Evolutionary conservation across 1,284 basidiomycete species (phyloP).

Genomic region (Sporisorium scitamineum): DNA sequence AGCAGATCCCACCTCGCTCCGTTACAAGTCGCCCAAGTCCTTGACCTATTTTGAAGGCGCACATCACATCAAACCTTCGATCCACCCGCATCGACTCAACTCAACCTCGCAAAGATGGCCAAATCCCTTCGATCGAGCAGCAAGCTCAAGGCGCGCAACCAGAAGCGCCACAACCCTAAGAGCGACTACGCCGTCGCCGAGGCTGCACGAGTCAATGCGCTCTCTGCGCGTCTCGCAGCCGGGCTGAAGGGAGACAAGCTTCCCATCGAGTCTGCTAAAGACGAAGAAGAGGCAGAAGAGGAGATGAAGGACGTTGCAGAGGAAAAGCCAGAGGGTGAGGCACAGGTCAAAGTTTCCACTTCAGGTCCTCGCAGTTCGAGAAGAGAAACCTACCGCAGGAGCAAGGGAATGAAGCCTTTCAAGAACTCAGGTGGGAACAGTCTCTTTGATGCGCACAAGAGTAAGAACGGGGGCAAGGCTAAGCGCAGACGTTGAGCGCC

Average conservation of each 20-base stretch:
- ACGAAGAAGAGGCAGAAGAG: conserved; percentile 71
- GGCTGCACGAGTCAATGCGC: conserved; percentile 83
- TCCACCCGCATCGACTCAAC: neutral
- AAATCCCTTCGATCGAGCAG: conserved; percentile 91
- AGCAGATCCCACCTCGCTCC: too few relatives aligned
- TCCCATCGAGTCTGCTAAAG: conserved; percentile 69
- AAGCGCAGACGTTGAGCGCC: conserved; percentile 63
- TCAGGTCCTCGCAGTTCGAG: conserved; percentile 55
- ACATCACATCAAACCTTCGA: neutral
- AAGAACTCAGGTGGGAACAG: conserved; percentile 53
- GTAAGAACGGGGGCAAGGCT: conserved; percentile 55
- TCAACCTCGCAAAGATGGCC: conserved; percentile 76
- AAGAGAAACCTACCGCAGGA: conserved; percentile 59
- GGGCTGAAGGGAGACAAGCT: conserved; percentile 40
- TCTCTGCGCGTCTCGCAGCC: conserved; percentile 77
- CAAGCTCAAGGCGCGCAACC: conserved; percentile 84
- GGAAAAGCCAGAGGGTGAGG: neutral
- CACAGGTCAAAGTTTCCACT: conserved; percentile 54
- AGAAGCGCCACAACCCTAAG: conserved; percentile 80
- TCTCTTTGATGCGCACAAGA: conserved; percentile 38
- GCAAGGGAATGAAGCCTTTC: conserved; percentile 52
- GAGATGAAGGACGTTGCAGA: conserved; percentile 70
- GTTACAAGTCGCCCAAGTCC: too few relatives aligned
- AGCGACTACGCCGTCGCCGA: conserved; percentile 85
- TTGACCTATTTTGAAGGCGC: too few relatives aligned